Base-by-base conservation (phyloP, 768 basidiomycete species). In the Gymnopilus junonius region DNA sequence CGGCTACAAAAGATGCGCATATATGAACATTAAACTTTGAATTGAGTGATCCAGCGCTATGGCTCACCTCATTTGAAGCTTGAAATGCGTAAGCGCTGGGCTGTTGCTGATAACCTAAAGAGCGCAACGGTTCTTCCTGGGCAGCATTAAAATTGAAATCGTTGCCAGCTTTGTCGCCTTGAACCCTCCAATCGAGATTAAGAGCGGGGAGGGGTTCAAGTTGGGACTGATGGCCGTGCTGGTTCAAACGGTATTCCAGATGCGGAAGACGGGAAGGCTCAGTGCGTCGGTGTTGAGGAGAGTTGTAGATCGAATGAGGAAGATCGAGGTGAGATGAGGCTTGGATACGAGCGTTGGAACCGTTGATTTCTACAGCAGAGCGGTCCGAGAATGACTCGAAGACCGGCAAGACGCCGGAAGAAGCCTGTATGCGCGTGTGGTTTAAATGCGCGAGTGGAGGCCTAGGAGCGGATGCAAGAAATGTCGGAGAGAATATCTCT, bases 381-480 rank as follows among this genome's bases (percentile, higher is more conserved):
- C 74, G 70, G 45, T 87, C 85, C 21, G 81, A 67, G 67, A 86
- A 86, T 2, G 84, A 81, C 55, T 89, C 88, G 64, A 87, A 85
- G 65, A 79, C 80, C 0, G 83, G 76, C 45, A 63, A 68, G 37
- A 55, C 35, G 50, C 63, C 66, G 56, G 62, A 48, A 55, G 57
- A 39, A 59, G 60, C 56, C 23, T 65, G 67, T 46, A 64, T 71
- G 53, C 69, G 71, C 65, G 67, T 31, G 55, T 70, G 68, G 58
- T 73, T 71, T 29, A 68, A 60, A 64, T 71, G 70, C 23, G 58
- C 59, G 14, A 70, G 66, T 20, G 69, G 73, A 32, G 69, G 68
- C 48, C 70, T 69, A 63, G 66, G 58, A 55, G 63, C 59, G 57
- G 65, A 58, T 34, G 57, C 57, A 59, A 65, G 55, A 35, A 69